phyloP scores from a whole-genome alignment of 192 early-diverging fungal genomes.

The Coemansia sp. region DNA sequence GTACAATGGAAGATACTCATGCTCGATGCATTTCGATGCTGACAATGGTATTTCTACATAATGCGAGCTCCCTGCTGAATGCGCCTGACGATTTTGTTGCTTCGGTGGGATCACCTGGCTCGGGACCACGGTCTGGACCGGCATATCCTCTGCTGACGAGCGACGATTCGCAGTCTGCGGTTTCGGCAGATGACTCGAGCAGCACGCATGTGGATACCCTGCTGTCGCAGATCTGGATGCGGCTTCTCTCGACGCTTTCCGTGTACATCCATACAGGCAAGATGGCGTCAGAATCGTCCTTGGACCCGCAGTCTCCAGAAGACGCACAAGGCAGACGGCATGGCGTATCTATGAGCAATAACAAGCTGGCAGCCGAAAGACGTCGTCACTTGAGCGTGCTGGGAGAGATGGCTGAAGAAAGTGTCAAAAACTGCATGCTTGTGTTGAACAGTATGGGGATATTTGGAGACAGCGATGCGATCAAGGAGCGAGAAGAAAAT shows the following conservation, averaged over 20 bases:
- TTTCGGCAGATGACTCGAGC: background rate
- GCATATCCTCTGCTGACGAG: background rate
- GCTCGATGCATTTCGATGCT: slow-evolving; percentile 51
- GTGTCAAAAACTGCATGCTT: slow-evolving; percentile 46
- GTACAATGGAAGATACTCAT: slow-evolving; percentile 52
- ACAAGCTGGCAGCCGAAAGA: slow-evolving; percentile 8
- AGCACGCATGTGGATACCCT: slow-evolving; percentile 4
- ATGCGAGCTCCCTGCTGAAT: slow-evolving; percentile 19
- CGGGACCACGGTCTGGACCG: background rate
- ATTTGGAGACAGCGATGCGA: slow-evolving; percentile 14
- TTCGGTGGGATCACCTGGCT: background rate
- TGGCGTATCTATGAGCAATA: slow-evolving; percentile 4
- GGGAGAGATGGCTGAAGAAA: slow-evolving; percentile 52
- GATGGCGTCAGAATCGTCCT: slow-evolving; percentile 23
- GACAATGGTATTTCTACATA: slow-evolving; percentile 51
- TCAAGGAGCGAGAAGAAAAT: slow-evolving; percentile 12
- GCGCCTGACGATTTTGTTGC: background rate
- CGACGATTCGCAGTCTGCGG: background rate
- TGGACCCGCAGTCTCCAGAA: slow-evolving; percentile 2
- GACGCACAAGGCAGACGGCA: background rate
- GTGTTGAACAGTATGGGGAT: slow-evolving; percentile 42
- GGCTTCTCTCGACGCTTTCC: slow-evolving; percentile 29
- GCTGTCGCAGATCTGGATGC: slow-evolving; percentile 37
- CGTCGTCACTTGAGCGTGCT: slow-evolving; percentile 34
- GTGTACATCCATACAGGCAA: slow-evolving; percentile 42